phyloP scores from a whole-genome alignment of 768 basidiomycete genomes.

The Tremella yokohamensis region DNA sequence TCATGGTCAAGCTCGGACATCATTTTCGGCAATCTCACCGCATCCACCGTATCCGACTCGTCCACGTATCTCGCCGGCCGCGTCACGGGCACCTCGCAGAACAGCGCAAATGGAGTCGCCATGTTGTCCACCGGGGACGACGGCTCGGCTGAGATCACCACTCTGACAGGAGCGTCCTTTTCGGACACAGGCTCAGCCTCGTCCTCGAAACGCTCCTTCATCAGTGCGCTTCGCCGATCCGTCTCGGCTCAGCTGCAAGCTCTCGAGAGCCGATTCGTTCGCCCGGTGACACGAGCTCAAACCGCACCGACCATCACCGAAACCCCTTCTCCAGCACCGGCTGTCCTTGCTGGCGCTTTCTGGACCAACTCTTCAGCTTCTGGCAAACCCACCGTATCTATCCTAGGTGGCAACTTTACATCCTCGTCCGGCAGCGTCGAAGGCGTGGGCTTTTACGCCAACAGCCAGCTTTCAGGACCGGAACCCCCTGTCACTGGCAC shows the following conservation, averaged over 20 bases:
- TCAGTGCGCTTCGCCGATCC: slow-evolving; percentile 12
- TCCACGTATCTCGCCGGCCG: slow-evolving; percentile 55
- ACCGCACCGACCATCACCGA: slow-evolving; percentile 62
- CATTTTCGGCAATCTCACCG: slow-evolving; percentile 49
- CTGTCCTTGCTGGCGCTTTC: slow-evolving; percentile 79
- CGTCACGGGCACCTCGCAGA: slow-evolving; percentile 50
- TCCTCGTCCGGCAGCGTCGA: slow-evolving; percentile 56
- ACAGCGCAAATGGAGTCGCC: slow-evolving; percentile 75
- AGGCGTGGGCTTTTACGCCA: slow-evolving; percentile 65
- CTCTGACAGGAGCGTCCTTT: slow-evolving; percentile 62
- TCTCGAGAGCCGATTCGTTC: slow-evolving; percentile 46
- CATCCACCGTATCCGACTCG: slow-evolving; percentile 54
- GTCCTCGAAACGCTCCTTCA: slow-evolving; percentile 31
- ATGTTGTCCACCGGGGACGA: slow-evolving; percentile 62
- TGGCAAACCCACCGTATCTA: slow-evolving; percentile 59
- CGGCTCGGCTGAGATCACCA: slow-evolving; percentile 58
- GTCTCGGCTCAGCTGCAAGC: slow-evolving; percentile 12
- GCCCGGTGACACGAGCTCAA: slow-evolving; percentile 55
- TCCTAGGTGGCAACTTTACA: slow-evolving; percentile 84
- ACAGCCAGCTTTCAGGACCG: slow-evolving; percentile 60
- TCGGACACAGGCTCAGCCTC: slow-evolving; percentile 55
- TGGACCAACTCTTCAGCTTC: slow-evolving; percentile 71
- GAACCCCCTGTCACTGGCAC: slow-evolving; percentile 69
- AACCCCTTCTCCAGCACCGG: slow-evolving; percentile 65
- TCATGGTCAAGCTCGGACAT: slow-evolving; percentile 76